Base-by-base conservation (phyloP, 2,329 filamentous ascomycete species). In the Elsinoe necatrix region DNA sequence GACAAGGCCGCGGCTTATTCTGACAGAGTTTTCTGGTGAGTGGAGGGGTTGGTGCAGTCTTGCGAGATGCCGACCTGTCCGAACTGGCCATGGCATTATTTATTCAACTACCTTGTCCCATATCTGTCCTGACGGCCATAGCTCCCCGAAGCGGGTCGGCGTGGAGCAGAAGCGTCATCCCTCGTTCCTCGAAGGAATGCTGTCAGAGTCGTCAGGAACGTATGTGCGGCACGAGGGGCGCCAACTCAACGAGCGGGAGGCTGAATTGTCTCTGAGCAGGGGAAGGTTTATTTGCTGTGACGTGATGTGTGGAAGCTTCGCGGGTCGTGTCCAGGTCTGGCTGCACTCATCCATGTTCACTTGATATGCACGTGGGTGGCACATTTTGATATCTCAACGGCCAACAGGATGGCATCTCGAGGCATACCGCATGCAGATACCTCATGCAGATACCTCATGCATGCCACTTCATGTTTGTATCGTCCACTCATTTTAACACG, bases 311-410 rank as follows among this genome's bases (percentile, higher is more conserved):
- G 16, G 39, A 43, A 23, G 16, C 21, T 43, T 37, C 12, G 34
- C 34, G 34, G 34, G 34, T 42, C 39, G 20, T n/a, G n/a, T 9
- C 1, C 16, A 42, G 3, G 14, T 42, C 39, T 29, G 16, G 39
- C 14, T 42, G 20, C 39, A 29, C 39, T 42, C 20, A 45, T 45
- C 41, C 41, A 34, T 50, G 45, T 50, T n/a, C 14, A 11, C 9
- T 29, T 34, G 45, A 50, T 21, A 50, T 50, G 45, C 45, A 50
- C 45, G 45, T 50, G 48, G 48, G 29, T 52, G 48, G 48, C 48
- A 52, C 48, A 52, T 21, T 20, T 45, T 45, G n/a, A n/a, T 27
- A 4, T 31, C 25, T 12, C 45, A 50, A 50, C 41, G 20, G 20
- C 25, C 9, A 2, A n/a, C 14, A 12, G 34, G 14, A 6, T 3